Conservation (phyloP, 2,329 filamentous ascomycete genomes). For the Penicillium sp. region DNA sequence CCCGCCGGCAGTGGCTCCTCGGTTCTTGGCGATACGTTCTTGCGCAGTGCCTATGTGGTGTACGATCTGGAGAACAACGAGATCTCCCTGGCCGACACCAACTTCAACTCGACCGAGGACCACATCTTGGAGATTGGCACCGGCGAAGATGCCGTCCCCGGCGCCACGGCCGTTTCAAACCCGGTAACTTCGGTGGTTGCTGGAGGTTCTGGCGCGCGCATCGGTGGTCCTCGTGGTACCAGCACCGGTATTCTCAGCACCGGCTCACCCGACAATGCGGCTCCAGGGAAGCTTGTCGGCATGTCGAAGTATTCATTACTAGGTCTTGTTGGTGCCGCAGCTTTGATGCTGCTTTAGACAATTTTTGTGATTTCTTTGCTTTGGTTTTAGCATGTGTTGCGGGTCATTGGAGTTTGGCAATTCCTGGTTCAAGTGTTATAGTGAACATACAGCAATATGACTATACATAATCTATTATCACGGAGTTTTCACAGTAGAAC, state of each 20-base stretch:
- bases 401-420: not conserved
- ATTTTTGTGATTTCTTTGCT: not conserved
- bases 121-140: constrained; percentile 52
- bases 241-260: constrained; percentile 13
- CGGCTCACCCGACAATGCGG: constrained; percentile 13
- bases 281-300: constrained; percentile 9
- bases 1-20: constrained; percentile 44
- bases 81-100: constrained; percentile 56
- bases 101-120: constrained; percentile 50
- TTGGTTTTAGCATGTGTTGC: constrained; percentile 1
- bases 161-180: constrained; percentile 48
- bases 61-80: constrained; percentile 57
- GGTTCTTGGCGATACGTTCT: constrained; percentile 58
- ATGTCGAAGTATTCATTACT: constrained; percentile 16
- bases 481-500: no score
- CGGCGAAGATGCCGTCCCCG: constrained; percentile 47
- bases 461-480: no score
- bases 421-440: no score
- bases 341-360: constrained; percentile 18
- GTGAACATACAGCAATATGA: no score
- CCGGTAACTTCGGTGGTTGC: constrained; percentile 46
- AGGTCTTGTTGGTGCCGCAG: constrained; percentile 23
- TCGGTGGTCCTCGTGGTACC: constrained; percentile 25
- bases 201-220: constrained; percentile 43
- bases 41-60: constrained; percentile 58